Evolutionary conservation across 768 basidiomycete genomes (phyloP), one percentile per base, ranked within the genome.

Genomic region (Mycena filopes): DNA sequence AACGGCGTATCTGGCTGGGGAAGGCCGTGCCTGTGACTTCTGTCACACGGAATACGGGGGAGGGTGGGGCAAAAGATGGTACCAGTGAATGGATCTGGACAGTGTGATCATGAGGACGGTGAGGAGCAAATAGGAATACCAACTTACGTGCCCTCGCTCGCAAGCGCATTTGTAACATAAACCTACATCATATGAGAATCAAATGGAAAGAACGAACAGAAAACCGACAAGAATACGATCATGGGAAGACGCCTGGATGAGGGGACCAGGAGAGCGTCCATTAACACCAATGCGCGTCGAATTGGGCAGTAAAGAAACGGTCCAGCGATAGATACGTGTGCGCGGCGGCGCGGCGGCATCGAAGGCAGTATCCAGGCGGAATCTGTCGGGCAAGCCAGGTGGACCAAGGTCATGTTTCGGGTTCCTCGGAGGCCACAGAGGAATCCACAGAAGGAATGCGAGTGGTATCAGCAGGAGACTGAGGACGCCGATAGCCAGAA

Each of bases 211-310:
- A 26, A 13, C 20, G 36, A 2, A 36, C 15, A 9, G 10, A 42
- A 11, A 25, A 21, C 56, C 33, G 42, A 65, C 63, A 21, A 79
- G 61, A 21, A 82, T 65, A 10, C 79, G 69, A 61, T 82, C 81
- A 33, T 74, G 73, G 31, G 73, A 70, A 64, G 80, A 81, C 1
- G 72, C 79, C 55, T 81, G 76, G 41, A 81, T 79, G 5, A 79
- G 74, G 0, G 80, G 80, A 9, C 80, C 80, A 11, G 80, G 80
- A 43, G 70, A 81, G 51, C 74, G 59, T 76, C 83, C 80, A 31
- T 86, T 86, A 28, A 86, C 83, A 49, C 84, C 83, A 5, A 84
- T 72, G 81, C 84, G 82, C 1, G 70, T 46, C 79, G 77, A 47
- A 78, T 68, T 36, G 79, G 63, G 63, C n/a, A 77, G 71, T 63